Evolutionary conservation across 2,329 filamentous ascomycete species (phyloP).

Genomic region (Beauveria brongniartii): DNA sequence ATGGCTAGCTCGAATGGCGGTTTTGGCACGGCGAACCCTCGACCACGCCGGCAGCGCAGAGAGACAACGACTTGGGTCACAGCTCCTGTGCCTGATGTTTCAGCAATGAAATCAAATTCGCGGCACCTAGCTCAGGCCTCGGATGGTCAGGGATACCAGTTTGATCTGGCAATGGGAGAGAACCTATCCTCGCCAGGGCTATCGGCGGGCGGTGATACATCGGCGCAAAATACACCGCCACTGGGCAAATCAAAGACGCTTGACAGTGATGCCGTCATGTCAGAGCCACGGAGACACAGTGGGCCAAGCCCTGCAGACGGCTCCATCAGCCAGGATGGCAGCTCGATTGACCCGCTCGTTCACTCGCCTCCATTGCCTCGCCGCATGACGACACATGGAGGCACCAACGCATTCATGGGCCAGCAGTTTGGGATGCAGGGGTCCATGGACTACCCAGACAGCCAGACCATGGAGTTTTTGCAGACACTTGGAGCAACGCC

Average conservation of each 20-base stretch:
- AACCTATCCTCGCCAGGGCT: constrained; percentile 33
- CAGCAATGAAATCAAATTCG: constrained; percentile 15
- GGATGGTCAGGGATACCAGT: constrained; percentile 16
- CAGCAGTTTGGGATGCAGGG: constrained; percentile 27
- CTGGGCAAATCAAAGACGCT: constrained; percentile 30
- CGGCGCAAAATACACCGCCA: constrained; percentile 33
- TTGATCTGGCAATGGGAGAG: constrained; percentile 31
- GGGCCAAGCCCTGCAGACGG: constrained; percentile 24
- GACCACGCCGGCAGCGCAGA: constrained; percentile 21
- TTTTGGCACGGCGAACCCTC: constrained; percentile 46
- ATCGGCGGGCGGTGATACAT: constrained; percentile 27
- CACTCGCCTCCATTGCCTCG: constrained; percentile 35
- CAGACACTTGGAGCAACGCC: constrained; percentile 33
- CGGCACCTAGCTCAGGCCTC: constrained; percentile 20
- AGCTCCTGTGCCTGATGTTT: constrained; percentile 17
- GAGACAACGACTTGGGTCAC: constrained; percentile 24
- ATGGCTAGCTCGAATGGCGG: constrained; percentile 87
- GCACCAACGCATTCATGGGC: constrained; percentile 23
- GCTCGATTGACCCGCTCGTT: constrained; percentile 34
- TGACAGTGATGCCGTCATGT: constrained; percentile 25
- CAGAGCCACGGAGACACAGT: constrained; percentile 21
- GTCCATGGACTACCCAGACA: constrained; percentile 35
- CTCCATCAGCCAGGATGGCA: constrained; percentile 22
- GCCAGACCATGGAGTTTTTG: constrained; percentile 43
- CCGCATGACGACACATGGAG: constrained; percentile 26